These are phyloP conservation scores for Solanum chmielewskii DNA, from an alignment of 257 asterid species.

Conservation along the genomic window DNA sequence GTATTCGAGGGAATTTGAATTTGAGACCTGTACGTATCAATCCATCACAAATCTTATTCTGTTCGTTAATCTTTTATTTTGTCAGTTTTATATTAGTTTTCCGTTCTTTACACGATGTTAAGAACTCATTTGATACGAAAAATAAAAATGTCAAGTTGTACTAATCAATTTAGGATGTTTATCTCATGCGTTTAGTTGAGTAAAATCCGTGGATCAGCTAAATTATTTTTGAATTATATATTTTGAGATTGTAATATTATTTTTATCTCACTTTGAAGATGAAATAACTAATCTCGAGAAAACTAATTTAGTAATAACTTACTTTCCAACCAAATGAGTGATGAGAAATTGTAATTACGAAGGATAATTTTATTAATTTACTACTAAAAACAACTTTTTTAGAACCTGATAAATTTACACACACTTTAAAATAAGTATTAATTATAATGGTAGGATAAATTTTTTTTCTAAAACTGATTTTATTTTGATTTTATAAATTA, in stretches of 20 bases:
- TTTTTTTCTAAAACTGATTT: neutral
- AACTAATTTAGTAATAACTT: neutral
- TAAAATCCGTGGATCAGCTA: too few species aligned
- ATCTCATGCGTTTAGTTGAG: neutral
- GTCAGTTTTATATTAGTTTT: neutral
- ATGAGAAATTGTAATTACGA: too few species aligned
- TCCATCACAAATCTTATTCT: neutral
- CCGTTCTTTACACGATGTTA: neutral
- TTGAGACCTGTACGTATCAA: fast-evolving
- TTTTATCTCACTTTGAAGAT: too few species aligned
- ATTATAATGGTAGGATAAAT: neutral
- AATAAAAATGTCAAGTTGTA: too few species aligned
- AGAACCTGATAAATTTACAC: neutral
- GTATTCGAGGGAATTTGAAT: too few species aligned
- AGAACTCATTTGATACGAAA: too few species aligned
- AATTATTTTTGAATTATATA: too few species aligned
- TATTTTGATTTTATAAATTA: neutral
- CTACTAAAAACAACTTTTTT: too few species aligned
- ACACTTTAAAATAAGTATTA: neutral
- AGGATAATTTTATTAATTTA: too few species aligned
- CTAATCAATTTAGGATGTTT: too few species aligned
- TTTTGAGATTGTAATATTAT: neutral
- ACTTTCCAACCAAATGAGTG: neutral
- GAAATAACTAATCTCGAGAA: too few species aligned
- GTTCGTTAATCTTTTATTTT: too few species aligned